These are phyloP conservation scores for Termitomyces sp. DNA, from an alignment of 768 basidiomycete species.

Conservation along the genomic window DNA sequence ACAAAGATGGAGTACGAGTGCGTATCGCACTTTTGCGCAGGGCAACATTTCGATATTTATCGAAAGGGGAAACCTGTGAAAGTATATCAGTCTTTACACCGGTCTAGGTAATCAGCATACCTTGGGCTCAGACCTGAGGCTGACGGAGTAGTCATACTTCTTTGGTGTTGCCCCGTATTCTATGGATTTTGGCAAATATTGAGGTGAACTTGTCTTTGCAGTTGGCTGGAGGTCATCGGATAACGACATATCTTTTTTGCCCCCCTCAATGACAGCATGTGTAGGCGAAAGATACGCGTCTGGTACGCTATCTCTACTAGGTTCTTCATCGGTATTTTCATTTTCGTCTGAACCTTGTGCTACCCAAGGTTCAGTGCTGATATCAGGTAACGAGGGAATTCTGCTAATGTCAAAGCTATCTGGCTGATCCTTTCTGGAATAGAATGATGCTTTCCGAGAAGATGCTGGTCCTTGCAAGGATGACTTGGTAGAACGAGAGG, in stretches of 20 bases:
- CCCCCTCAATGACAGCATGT: conserved; percentile 29
- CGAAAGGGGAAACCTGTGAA: conserved; percentile 52
- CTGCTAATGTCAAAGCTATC: conserved; percentile 58
- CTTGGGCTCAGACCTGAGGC: conserved; percentile 56
- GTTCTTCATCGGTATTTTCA: conserved; percentile 29
- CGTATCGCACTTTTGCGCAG: conserved; percentile 46
- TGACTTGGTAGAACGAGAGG: conserved; percentile 50
- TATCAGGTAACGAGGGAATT: conserved; percentile 47
- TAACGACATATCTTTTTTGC: conserved; percentile 39
- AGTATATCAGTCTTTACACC: not conserved
- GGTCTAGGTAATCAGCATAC: conserved; percentile 23
- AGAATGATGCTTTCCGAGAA: conserved; percentile 24
- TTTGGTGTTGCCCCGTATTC: conserved; percentile 37
- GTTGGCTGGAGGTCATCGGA: conserved; percentile 54
- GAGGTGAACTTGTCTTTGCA: conserved; percentile 50
- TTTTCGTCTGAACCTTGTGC: conserved; percentile 31
- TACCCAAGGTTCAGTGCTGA: conserved; percentile 23
- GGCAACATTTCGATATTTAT: conserved; percentile 60
- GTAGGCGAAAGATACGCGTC: conserved; percentile 48
- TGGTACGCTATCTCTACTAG: conserved; percentile 46
- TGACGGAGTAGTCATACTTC: conserved; percentile 55
- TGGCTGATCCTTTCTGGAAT: conserved; percentile 21
- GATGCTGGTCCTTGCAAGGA: conserved; percentile 22
- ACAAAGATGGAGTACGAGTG: conserved; percentile 61
- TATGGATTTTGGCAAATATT: conserved; percentile 27